Conservation (phyloP, 305 asterid genomes). For the Fraxinus latifolia region DNA sequence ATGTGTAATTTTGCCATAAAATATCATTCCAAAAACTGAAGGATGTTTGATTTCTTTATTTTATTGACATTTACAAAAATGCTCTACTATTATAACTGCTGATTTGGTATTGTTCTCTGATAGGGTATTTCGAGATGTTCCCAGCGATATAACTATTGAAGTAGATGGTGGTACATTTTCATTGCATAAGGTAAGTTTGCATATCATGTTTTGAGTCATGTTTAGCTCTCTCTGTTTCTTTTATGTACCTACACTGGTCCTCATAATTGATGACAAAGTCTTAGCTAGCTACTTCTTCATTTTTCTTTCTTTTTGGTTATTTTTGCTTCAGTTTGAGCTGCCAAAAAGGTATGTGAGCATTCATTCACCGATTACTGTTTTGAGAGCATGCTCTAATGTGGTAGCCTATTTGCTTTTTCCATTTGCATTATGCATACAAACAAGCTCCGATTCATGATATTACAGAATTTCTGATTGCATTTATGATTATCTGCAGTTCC, state of each 20-base stretch:
- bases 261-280: slow-evolving; percentile 1
- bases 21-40: not conserved
- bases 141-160: slow-evolving; percentile 68
- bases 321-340: slow-evolving; percentile 1
- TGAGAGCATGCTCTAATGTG: not conserved
- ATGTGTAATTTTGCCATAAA: not conserved
- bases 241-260: not conserved
- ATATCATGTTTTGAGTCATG: slow-evolving; percentile 3
- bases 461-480: not conserved
- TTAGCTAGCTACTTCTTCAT: not conserved
- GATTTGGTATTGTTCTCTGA: slow-evolving; percentile 5
- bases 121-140: slow-evolving; percentile 91
- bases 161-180: slow-evolving; percentile 65
- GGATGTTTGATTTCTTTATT: not conserved
- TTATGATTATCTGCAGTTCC: slow-evolving; percentile 55
- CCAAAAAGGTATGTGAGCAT: slow-evolving; percentile 8
- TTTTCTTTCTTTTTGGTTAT: not conserved
- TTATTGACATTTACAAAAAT: slow-evolving; percentile 1
- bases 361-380: not conserved
- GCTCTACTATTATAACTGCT: not conserved
- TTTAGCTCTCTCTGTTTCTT: not conserved
- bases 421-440: not conserved
- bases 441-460: not conserved
- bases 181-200: slow-evolving; percentile 68
- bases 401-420: not conserved